Evolutionary conservation across 306 rosid genomes (phyloP).

Genomic region (Rosa multiflora): DNA sequence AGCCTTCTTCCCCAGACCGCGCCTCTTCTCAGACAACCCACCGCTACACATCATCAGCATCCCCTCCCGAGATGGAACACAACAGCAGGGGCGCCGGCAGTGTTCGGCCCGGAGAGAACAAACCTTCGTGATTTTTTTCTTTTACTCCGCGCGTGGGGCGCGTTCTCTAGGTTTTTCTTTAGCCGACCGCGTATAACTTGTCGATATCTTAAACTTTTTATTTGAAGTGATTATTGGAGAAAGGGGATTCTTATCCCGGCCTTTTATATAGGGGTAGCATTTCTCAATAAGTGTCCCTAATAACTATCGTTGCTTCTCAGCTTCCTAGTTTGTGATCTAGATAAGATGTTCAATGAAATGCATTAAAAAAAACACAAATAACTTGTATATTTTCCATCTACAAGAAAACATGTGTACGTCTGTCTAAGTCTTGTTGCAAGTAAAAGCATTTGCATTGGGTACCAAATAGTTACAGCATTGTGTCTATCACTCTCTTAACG

Average conservation of each 20-base stretch:
- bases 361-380: background rate
- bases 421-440: background rate
- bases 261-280: background rate
- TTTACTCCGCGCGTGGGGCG: too few relatives aligned
- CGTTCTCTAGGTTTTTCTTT: too few relatives aligned
- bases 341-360: background rate
- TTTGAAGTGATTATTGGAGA: background rate
- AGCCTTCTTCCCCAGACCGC: too few relatives aligned
- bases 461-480: background rate
- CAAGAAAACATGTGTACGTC: background rate
- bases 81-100: too few relatives aligned
- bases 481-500: background rate
- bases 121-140: too few relatives aligned
- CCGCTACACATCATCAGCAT: too few relatives aligned
- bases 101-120: too few relatives aligned
- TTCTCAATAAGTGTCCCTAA: background rate
- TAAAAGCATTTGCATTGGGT: conserved; percentile 10
- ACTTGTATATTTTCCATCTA: background rate
- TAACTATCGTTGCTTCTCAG: background rate
- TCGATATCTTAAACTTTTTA: too few relatives aligned
- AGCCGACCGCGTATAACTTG: too few relatives aligned
- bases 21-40: too few relatives aligned
- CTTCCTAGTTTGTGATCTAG: background rate
- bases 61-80: too few relatives aligned
- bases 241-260: background rate